A percentile compares a stretch with the other conserved stretches of the same genome.
These are phyloP conservation scores for Neoscytalidium dimidiatum DNA, from an alignment of 2,329 filamentous ascomycete species.

Conservation along the genomic window DNA sequence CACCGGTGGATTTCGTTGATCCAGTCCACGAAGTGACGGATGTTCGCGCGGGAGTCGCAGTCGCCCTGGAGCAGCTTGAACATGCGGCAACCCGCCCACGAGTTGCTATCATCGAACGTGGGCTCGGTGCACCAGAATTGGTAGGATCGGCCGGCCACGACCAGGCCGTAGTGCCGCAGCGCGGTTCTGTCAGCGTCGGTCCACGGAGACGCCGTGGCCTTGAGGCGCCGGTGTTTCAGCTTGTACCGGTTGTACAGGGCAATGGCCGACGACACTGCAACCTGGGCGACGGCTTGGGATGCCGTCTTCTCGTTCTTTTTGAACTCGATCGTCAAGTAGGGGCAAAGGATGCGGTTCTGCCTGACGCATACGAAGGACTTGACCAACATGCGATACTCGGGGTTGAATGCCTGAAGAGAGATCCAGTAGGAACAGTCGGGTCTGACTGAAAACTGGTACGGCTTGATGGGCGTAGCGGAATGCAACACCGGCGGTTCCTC, in stretches of 20 bases:
- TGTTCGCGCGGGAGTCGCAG: background rate
- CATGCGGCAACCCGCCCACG: background rate
- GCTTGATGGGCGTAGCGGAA: background rate
- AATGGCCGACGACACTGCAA: background rate
- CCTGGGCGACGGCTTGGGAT: background rate
- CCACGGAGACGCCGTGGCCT: background rate
- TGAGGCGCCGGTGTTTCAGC: background rate
- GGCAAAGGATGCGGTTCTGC: background rate
- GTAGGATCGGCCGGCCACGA: background rate
- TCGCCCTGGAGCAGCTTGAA: background rate
- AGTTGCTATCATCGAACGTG: background rate
- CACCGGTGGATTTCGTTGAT: conserved; percentile 9
- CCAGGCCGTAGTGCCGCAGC: background rate
- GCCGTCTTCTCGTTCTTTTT: conserved; percentile 5
- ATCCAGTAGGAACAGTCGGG: conserved; percentile 4
- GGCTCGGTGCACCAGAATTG: background rate
- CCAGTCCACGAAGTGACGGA: background rate
- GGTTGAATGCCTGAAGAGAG: background rate
- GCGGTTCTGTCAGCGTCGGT: background rate
- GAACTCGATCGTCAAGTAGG: conserved; percentile 3
- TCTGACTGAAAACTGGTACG: background rate
- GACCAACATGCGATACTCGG: background rate
- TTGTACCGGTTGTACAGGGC: conserved; percentile 11
- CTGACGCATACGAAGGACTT: background rate
- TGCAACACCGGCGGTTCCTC: background rate